Percentiles rank a stretch among this genome's conserved stretches.
phyloP scores from a whole-genome alignment of 1,284 basidiomycete genomes.

The Takashimella koratensis region DNA sequence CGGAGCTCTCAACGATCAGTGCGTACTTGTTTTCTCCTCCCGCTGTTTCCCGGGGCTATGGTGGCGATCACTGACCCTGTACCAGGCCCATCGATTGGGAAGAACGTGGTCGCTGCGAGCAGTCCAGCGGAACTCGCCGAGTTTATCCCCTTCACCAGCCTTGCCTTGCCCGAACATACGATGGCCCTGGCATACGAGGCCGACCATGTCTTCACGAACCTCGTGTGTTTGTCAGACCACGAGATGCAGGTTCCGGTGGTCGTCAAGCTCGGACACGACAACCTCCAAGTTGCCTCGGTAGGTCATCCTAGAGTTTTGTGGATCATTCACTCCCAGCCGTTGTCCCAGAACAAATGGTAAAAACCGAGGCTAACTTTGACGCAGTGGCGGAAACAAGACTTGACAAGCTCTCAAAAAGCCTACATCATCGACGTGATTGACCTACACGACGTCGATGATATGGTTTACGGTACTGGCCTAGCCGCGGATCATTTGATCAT shows the following conservation, averaged over 20 bases:
- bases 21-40: slow-evolving; percentile 28
- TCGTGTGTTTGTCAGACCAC: slow-evolving; percentile 38
- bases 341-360: too few species aligned
- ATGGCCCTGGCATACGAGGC: slow-evolving; percentile 41
- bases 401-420: slow-evolving; percentile 32
- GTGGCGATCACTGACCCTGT: too few species aligned
- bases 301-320: slow-evolving; percentile 7
- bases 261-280: slow-evolving; percentile 41
- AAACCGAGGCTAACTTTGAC: too few species aligned
- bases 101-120: slow-evolving; percentile 55
- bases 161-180: slow-evolving; percentile 39
- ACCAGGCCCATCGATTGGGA: slow-evolving; percentile 59
- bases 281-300: slow-evolving; percentile 42
- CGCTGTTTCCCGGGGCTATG: too few species aligned
- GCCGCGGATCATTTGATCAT: slow-evolving; percentile 78
- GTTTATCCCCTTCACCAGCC: slow-evolving; percentile 61
- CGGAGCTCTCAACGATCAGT: slow-evolving; percentile 70
- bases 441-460: slow-evolving; percentile 68
- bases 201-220: slow-evolving; percentile 43
- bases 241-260: slow-evolving; percentile 44
- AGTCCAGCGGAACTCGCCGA: slow-evolving; percentile 62
- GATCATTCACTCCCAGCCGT: too few species aligned
- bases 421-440: slow-evolving; percentile 45
- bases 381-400: slow-evolving; percentile 42
- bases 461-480: slow-evolving; percentile 70